These are phyloP conservation scores for Xylaria sp. DNA, from an alignment of 495 filamentous ascomycete species.

Conservation along the genomic window DNA sequence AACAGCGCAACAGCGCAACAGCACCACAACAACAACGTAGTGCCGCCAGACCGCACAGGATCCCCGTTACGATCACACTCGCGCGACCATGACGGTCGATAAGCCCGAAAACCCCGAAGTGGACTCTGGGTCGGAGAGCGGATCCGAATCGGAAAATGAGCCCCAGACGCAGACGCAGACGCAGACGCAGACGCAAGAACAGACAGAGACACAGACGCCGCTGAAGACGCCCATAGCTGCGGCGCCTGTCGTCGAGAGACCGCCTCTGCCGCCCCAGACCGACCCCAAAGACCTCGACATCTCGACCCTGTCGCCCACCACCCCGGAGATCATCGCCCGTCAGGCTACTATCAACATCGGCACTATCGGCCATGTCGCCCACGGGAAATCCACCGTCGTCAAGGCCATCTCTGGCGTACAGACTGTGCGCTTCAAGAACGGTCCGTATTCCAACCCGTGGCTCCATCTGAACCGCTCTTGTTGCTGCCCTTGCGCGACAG, in stretches of 20 bases:
- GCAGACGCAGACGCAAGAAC: slow-evolving; percentile 14
- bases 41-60: background rate
- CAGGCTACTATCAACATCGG: slow-evolving; percentile 99
- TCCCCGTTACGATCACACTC: background rate
- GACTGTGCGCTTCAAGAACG: slow-evolving; percentile 99
- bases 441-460: background rate
- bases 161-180: slow-evolving; percentile 16
- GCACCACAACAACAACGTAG: background rate
- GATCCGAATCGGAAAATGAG: slow-evolving; percentile 26
- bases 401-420: slow-evolving; percentile 99
- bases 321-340: slow-evolving; percentile 93
- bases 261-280: slow-evolving; percentile 82
- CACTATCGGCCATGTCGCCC: slow-evolving; percentile 97
- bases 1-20: background rate
- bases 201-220: slow-evolving; percentile 9
- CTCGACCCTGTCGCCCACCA: slow-evolving; percentile 76
- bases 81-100: slow-evolving; percentile 30
- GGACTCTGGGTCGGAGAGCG: slow-evolving; percentile 29
- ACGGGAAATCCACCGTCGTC: slow-evolving; percentile 97
- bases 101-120: slow-evolving; percentile 25
- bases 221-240: slow-evolving; percentile 57
- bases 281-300: slow-evolving; percentile 86
- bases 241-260: slow-evolving; percentile 50
- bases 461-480: background rate
- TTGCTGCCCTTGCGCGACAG: background rate